Percentiles rank a stretch among this genome's conserved stretches.
Evolutionary conservation across 306 rosid species (phyloP).

Genomic region (Coriaria nepalensis): DNA sequence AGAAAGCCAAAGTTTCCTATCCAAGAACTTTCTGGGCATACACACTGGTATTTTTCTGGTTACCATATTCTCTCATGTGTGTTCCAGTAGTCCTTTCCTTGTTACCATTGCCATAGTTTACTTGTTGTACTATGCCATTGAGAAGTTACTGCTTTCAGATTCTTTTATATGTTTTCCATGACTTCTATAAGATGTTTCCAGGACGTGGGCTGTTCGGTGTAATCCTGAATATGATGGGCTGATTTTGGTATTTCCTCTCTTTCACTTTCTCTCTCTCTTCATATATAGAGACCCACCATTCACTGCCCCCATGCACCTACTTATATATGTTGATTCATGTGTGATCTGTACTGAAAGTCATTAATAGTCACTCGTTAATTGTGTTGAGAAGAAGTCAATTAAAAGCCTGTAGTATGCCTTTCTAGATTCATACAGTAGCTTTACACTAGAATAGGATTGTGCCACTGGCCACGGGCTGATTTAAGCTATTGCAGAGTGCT

Average conservation of each 20-base stretch:
- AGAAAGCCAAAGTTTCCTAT: constrained; percentile 63
- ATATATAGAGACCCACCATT: neutral
- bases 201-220: constrained; percentile 86
- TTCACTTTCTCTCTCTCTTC: constrained; percentile 22
- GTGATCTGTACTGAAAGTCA: no score
- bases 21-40: constrained; percentile 88
- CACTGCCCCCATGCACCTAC: no score
- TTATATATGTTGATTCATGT: no score
- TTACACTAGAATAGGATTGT: no score
- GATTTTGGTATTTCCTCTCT: constrained; percentile 56
- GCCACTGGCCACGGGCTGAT: neutral
- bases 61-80: constrained; percentile 9
- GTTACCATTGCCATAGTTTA: no score
- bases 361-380: no score
- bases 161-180: neutral
- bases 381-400: no score
- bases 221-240: constrained; percentile 78
- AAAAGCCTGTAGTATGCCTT: no score
- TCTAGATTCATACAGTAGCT: no score
- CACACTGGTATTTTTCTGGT: constrained; percentile 62
- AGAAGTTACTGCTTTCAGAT: neutral
- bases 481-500: constrained; percentile 55
- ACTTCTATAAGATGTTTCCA: constrained; percentile 25
- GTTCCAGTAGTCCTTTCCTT: neutral
- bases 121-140: no score